Conservation (phyloP, 148 eudicot species). For the Vaccinium myrtillus region DNA sequence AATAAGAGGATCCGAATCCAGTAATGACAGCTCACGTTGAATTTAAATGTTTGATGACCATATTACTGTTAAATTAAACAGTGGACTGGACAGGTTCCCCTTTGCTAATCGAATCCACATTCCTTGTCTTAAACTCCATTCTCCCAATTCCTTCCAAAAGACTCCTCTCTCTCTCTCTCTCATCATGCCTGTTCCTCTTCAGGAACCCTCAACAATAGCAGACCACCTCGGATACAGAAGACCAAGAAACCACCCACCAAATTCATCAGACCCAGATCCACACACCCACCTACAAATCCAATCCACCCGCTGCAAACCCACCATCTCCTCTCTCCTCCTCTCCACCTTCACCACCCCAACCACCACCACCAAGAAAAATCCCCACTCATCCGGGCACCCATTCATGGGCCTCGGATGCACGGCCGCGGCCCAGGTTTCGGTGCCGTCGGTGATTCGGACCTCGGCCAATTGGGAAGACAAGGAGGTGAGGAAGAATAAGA, state of each 20-base stretch:
- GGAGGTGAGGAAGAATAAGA: slow-evolving; percentile 47
- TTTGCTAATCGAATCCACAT: neutral
- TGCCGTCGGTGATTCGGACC: slow-evolving; percentile 62
- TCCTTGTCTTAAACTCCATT: neutral
- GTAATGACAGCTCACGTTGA: too few relatives aligned
- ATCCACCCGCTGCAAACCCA: slow-evolving; percentile 49
- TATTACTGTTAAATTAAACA: too few relatives aligned
- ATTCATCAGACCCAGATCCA: slow-evolving; percentile 32
- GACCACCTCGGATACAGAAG: slow-evolving; percentile 36
- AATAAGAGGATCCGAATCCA: too few relatives aligned
- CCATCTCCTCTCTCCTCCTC: slow-evolving; percentile 53
- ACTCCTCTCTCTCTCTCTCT: neutral
- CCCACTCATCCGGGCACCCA: slow-evolving; percentile 31
- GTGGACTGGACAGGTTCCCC: too few relatives aligned
- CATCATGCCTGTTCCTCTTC: slow-evolving; percentile 24
- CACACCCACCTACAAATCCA: slow-evolving; percentile 23
- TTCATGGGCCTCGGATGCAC: slow-evolving; percentile 82
- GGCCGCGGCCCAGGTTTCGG: slow-evolving; percentile 63
- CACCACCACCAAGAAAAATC: slow-evolving; percentile 37
- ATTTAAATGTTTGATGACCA: too few relatives aligned
- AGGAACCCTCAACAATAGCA: slow-evolving; percentile 41
- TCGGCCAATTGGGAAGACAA: slow-evolving; percentile 67
- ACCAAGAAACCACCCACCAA: slow-evolving; percentile 20
- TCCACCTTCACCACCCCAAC: slow-evolving; percentile 28
- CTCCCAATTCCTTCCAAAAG: neutral